A percentile compares a stretch with the other conserved stretches of the same genome.
Conservation (phyloP, 176 grass and related monocot species). For the Carex cristatella region DNA sequence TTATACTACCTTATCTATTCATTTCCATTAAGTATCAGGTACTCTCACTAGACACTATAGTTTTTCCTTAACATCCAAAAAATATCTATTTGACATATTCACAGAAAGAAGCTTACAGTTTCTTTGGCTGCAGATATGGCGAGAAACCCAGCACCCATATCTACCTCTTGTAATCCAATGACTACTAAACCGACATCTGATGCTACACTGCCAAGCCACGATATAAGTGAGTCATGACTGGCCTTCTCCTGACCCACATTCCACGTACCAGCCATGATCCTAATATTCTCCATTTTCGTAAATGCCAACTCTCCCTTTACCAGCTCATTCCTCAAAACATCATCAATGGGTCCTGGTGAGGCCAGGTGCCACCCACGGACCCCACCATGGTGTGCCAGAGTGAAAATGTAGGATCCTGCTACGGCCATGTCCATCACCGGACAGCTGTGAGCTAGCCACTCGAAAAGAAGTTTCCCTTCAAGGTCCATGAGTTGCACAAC, state of each 20-base stretch:
- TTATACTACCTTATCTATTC: neutral
- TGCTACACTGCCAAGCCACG: slow-evolving; percentile 74
- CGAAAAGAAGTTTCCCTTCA: slow-evolving; percentile 71
- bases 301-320: slow-evolving; percentile 61
- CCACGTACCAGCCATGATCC: slow-evolving; percentile 89
- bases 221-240: slow-evolving; percentile 63
- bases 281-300: slow-evolving; percentile 86
- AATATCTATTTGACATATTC: neutral
- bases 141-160: slow-evolving; percentile 99
- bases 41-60: neutral
- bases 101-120: slow-evolving; percentile 57
- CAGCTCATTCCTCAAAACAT: slow-evolving; percentile 63
- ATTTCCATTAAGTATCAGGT: neutral
- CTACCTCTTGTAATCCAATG: slow-evolving; percentile 95
- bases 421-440: slow-evolving; percentile 84
- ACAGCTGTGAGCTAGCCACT: slow-evolving; percentile 80
- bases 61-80: neutral
- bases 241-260: slow-evolving; percentile 98
- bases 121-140: slow-evolving; percentile 97
- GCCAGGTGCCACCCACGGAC: slow-evolving; percentile 82
- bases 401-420: slow-evolving; percentile 69
- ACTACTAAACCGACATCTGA: slow-evolving; percentile 87
- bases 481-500: slow-evolving; percentile 62
- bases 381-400: slow-evolving; percentile 80
- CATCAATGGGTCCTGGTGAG: slow-evolving; percentile 84